Conservation (phyloP, 305 asterid genomes). For the Petunia hybrid region DNA sequence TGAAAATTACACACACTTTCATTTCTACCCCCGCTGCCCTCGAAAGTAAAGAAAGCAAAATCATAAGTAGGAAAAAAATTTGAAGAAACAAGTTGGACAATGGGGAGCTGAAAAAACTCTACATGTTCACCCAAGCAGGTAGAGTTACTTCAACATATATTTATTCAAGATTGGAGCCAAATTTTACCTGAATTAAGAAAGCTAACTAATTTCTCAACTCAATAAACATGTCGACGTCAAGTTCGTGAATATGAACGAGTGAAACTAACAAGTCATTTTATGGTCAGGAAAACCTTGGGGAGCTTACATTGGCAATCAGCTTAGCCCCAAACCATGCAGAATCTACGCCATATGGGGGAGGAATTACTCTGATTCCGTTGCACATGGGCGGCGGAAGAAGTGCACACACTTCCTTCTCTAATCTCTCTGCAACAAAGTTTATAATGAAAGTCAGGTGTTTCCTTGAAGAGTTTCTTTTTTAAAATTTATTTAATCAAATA, state of each 20-base stretch:
- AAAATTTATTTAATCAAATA: no score
- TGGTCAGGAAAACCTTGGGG: constrained; percentile 30
- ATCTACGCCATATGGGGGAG: constrained; percentile 88
- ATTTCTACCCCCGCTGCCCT: background rate
- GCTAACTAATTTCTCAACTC: background rate
- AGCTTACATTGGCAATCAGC: constrained; percentile 88
- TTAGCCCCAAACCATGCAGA: constrained; percentile 98
- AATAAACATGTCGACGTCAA: constrained; percentile 23
- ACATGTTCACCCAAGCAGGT: background rate
- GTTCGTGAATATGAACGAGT: constrained; percentile 23
- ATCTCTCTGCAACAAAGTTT: constrained; percentile 65
- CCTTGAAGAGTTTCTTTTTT: constrained; percentile 25
- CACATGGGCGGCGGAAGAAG: constrained; percentile 57
- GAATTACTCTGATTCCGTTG: constrained; percentile 75
- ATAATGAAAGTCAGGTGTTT: background rate
- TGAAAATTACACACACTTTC: background rate
- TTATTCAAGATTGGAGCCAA: background rate
- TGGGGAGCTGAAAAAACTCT: background rate
- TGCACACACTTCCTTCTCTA: constrained; percentile 75
- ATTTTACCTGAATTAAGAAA: background rate
- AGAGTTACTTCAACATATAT: background rate
- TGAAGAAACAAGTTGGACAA: background rate
- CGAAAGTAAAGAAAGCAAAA: background rate
- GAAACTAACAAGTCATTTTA: background rate
- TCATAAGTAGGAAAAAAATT: background rate